Evolutionary conservation across 257 asterid genomes (phyloP), one percentile per base, ranked within the genome.

Genomic region (Przewalskia tangutica): DNA sequence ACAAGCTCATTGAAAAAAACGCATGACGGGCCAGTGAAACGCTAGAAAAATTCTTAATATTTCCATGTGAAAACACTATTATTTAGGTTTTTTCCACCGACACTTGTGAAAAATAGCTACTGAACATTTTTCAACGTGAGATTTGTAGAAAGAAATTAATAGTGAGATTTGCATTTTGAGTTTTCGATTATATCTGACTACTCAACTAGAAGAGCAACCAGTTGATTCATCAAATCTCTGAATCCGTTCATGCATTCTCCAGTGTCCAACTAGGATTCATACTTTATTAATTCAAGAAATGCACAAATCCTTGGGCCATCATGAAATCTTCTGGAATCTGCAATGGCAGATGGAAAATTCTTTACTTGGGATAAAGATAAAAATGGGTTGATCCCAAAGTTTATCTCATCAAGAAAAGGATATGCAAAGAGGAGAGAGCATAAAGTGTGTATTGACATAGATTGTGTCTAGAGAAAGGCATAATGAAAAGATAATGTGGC

Each of bases 401-500:
- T 80, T 83, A 48, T 60, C 64, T 54, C 48, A 82, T 77, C 20
- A 82, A 83, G 87, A 81, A 85, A 88, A 82, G 91, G 64, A 89
- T 78, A 86, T 76, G n/a, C 85, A 84, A 81, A 84, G 84, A 12
- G 12, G 36, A 84, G 79, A 85, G 77, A 85, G 87, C 85, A 83
- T 66, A 81, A 84, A 85, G 87, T 77, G 81, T 20, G 42, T 20
- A 73, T 73, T 73, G 79, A 23, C 18, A 73, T 73, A 73, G 88
- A 88, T 85, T 88, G 80, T 86, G 88, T 83, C 84, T 62, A 54
- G 88, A 85, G 84, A 88, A 89, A 88, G 81, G 86, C 84, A 80
- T 62, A 67, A 82, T 73, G 36, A 54, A 86, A 86, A 83, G 75
- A 20, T 20, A 55, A 32, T 55, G 23, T 27, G 68, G 46, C 46